These are phyloP conservation scores for Linum tenue DNA, from an alignment of 345 rosid genomes.

Conservation along the genomic window DNA sequence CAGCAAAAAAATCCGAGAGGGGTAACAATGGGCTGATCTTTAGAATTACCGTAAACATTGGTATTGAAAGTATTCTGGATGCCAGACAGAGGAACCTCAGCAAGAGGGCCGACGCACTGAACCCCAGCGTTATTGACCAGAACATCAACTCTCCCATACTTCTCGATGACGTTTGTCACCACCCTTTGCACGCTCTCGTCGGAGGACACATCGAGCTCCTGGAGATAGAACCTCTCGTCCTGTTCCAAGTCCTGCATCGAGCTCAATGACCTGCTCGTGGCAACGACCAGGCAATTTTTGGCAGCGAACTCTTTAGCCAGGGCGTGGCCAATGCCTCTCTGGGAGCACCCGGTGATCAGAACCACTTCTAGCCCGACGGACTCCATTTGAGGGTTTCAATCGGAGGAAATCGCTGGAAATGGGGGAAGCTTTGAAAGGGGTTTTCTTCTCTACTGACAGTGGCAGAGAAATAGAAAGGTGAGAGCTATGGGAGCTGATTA, in stretches of 20 bases:
- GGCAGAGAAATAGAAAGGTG: too few relatives aligned
- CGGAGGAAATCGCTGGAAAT: background rate
- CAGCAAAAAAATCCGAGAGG: background rate
- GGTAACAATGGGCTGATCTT: background rate
- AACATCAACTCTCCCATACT: constrained; percentile 60
- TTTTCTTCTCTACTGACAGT: too few relatives aligned
- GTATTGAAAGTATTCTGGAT: constrained; percentile 54
- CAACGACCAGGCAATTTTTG: constrained; percentile 56
- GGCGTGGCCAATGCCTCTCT: constrained; percentile 84
- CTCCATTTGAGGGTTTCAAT: constrained; percentile 23
- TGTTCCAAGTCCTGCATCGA: constrained; percentile 62
- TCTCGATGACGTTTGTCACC: constrained; percentile 41
- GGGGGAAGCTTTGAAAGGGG: too few relatives aligned
- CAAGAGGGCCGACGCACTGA: constrained; percentile 77
- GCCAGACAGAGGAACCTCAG: constrained; percentile 60
- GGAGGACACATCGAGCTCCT: constrained; percentile 66
- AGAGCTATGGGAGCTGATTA: too few relatives aligned
- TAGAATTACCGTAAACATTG: constrained; percentile 55
- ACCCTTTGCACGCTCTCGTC: constrained; percentile 46
- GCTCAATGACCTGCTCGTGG: constrained; percentile 50
- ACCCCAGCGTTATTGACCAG: constrained; percentile 76
- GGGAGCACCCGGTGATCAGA: constrained; percentile 65
- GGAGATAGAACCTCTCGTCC: constrained; percentile 51
- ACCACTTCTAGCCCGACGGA: constrained; percentile 41
- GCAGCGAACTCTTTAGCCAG: constrained; percentile 67